phyloP scores from a whole-genome alignment of 768 basidiomycete genomes.

The Ramaria sp. region DNA sequence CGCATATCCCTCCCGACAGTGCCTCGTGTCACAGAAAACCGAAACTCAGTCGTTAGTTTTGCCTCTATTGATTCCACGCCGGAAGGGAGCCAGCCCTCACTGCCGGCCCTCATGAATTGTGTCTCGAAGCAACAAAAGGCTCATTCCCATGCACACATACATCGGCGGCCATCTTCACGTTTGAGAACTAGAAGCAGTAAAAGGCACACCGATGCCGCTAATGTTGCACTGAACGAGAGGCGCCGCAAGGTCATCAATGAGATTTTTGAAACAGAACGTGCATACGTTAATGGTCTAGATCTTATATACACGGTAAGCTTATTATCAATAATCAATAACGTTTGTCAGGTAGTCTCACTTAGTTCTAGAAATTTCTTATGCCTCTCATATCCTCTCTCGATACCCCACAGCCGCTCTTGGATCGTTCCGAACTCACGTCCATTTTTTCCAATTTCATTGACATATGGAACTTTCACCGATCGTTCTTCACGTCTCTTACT shows the following conservation, averaged over 20 bases:
- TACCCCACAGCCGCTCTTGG: constrained; percentile 53
- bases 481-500: constrained; percentile 55
- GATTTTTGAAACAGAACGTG: constrained; percentile 71
- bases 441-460: constrained; percentile 86
- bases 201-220: constrained; percentile 26
- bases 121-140: constrained; percentile 12
- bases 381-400: constrained; percentile 72
- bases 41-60: constrained; percentile 60
- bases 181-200: constrained; percentile 19
- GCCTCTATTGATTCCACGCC: constrained; percentile 64
- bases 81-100: constrained; percentile 30
- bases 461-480: constrained; percentile 81
- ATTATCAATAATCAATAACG: neutral
- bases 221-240: constrained; percentile 43
- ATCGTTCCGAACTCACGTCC: constrained; percentile 54
- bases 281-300: constrained; percentile 74
- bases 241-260: constrained; percentile 65
- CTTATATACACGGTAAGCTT: constrained; percentile 64
- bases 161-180: constrained; percentile 24
- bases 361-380: constrained; percentile 63
- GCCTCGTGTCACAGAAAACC: constrained; percentile 32
- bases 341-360: neutral
- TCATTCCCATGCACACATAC: constrained; percentile 13
- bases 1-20: constrained; percentile 30
- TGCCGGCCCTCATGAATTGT: constrained; percentile 8